Evolutionary conservation across 1,139 yeast genomes (phyloP).

Genomic region (Nematodospora anomalae): DNA sequence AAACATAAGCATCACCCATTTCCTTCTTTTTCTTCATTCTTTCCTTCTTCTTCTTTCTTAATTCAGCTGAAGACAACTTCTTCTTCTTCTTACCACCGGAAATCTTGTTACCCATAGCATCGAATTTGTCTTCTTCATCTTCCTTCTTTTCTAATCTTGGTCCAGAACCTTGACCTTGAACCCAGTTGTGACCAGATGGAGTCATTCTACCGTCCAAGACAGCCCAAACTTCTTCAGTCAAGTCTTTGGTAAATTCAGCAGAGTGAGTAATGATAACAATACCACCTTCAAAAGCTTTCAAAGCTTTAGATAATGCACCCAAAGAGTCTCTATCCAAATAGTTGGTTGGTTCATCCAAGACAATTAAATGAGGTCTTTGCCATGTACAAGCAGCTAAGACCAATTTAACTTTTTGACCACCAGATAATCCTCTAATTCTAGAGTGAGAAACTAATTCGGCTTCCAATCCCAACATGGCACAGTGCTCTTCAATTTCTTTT

Average conservation of each 20-base stretch:
- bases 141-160: slow-evolving; percentile 97
- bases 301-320: slow-evolving; percentile 98
- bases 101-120: slow-evolving; percentile 99
- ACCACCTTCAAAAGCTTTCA: slow-evolving; percentile 99
- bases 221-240: slow-evolving; percentile 99
- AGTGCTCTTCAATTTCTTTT: slow-evolving; percentile 99
- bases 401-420: slow-evolving; percentile 99
- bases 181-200: slow-evolving; percentile 99
- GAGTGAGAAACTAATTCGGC: slow-evolving; percentile 99
- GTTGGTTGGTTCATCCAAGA: slow-evolving; percentile 98
- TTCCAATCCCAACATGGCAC: slow-evolving; percentile 97
- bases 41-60: slow-evolving; percentile 99
- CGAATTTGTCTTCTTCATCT: slow-evolving; percentile 97
- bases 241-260: slow-evolving; percentile 98
- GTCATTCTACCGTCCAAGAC: slow-evolving; percentile 97
- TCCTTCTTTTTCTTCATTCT: slow-evolving; percentile 99
- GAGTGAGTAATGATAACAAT: slow-evolving; percentile 99
- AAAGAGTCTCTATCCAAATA: slow-evolving; percentile 99
- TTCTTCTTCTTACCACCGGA: slow-evolving; percentile 93
- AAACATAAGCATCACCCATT: slow-evolving; percentile 97
- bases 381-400: slow-evolving; percentile 99
- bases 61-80: slow-evolving; percentile 97
- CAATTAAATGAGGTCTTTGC: slow-evolving; percentile 99
- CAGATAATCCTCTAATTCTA: slow-evolving; percentile 99
- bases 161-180: slow-evolving; percentile 99